Evolutionary conservation across 257 asterid species (phyloP).

Genomic region (Scutellaria galericulata): DNA sequence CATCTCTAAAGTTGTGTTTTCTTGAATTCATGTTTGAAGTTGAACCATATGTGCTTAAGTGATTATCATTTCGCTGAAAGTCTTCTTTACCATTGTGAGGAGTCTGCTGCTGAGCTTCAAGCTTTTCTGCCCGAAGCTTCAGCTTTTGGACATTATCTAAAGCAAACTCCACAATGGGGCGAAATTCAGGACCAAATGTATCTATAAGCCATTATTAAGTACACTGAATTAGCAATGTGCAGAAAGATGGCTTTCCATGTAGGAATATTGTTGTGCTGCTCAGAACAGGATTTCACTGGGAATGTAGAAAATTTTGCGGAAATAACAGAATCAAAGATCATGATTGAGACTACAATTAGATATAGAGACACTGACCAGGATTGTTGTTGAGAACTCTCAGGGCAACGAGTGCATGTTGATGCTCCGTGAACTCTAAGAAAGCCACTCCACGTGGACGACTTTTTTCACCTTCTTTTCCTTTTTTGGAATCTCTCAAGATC

Average conservation of each 20-base stretch:
- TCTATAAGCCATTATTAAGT: conserved; percentile 50
- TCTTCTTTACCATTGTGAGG: conserved; percentile 35
- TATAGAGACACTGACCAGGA: conserved; percentile 62
- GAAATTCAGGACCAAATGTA: conserved; percentile 81
- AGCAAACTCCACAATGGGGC: conserved; percentile 99
- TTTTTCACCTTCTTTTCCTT: conserved; percentile 59
- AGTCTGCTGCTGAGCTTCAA: conserved; percentile 56
- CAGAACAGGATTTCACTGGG: background rate
- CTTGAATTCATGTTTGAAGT: conserved; percentile 43
- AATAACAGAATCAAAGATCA: background rate
- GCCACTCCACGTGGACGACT: conserved; percentile 89
- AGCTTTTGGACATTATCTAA: conserved; percentile 80
- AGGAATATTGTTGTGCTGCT: too few species aligned
- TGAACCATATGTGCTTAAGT: conserved; percentile 31
- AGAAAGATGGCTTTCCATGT: too few species aligned
- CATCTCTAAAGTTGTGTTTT: conserved; percentile 58
- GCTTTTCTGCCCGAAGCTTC: conserved; percentile 73
- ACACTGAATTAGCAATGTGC: background rate
- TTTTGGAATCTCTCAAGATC: conserved; percentile 67
- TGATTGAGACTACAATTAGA: background rate
- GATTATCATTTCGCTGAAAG: conserved; percentile 38
- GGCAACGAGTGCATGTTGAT: conserved; percentile 98
- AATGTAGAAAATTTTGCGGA: background rate
- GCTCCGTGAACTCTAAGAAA: conserved; percentile 92
- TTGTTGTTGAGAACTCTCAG: conserved; percentile 92